Evolutionary conservation across 257 asterid genomes (phyloP).

Genomic region (Petunia axillaris): DNA sequence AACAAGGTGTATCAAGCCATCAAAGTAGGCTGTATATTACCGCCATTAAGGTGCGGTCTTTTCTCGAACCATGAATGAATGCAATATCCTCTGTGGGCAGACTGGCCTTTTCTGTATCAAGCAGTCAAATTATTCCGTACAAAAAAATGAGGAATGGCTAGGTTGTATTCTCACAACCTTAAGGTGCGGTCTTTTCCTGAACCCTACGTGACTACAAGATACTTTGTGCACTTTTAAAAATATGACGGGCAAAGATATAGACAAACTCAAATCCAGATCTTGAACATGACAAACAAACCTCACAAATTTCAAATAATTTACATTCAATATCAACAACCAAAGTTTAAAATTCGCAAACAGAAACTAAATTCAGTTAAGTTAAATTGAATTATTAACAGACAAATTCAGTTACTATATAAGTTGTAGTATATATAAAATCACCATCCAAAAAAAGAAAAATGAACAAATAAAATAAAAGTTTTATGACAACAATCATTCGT

Average conservation of each 20-base stretch:
- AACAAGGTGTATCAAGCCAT: background rate
- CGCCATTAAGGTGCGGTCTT: too few species aligned
- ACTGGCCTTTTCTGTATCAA: too few species aligned
- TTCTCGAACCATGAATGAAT: too few species aligned
- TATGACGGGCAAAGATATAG: background rate
- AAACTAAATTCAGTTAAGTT: background rate
- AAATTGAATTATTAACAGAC: constrained; percentile 33
- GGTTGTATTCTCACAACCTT: too few species aligned
- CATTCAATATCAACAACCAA: background rate
- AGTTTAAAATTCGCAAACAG: background rate
- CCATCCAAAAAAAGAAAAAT: constrained; percentile 16
- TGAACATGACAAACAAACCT: background rate
- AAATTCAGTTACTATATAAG: constrained; percentile 26
- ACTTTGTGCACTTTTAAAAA: too few species aligned
- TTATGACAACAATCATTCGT: constrained; percentile 30
- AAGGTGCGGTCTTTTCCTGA: too few species aligned
- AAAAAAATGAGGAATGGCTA: too few species aligned
- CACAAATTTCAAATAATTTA: background rate
- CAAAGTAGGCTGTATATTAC: too few species aligned
- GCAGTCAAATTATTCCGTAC: too few species aligned
- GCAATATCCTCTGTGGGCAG: too few species aligned
- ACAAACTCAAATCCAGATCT: constrained; percentile 17
- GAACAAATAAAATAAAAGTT: background rate
- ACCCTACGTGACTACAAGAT: too few species aligned
- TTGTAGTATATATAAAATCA: constrained; percentile 25